Evolutionary conservation across 1,284 basidiomycete genomes (phyloP), one percentile per base, ranked within the genome.

Genomic region (Leucoagaricus sp.): DNA sequence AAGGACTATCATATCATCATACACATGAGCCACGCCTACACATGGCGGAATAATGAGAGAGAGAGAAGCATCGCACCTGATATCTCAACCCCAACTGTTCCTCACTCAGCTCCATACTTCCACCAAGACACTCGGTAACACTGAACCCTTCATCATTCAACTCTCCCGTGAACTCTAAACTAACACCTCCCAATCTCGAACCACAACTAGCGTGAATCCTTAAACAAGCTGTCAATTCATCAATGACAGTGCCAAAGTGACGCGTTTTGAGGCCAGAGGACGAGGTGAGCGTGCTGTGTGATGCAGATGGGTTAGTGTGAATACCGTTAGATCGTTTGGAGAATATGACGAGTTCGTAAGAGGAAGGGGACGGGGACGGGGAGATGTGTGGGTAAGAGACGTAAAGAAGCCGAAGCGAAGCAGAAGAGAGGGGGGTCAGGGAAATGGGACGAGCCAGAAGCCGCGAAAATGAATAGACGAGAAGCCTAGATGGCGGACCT

Each of bases 81-180:
- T 92, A 91, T 58, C 91, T 73, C 67, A 91, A 70, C 19, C 82
- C 83, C 29, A 93, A 76, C 68, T 93, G 75, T 52, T 89, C 84
- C 69, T 93, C 88, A 42, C 75, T 78, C 36, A 93, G 74, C 66
- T 89, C 86, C 90, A 92, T 93, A 64, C 89, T 92, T 7, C 90
- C 90, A 15, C 89, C 89, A 6, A 91, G 72, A 67, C 89, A 92
- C 67, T 93, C 91, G 0, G 91, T 93, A 10, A 99, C 96, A 61
- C 91, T 94, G 72, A 90, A 95, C 1, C 96, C 96, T 55, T 96
- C 88, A 8, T 93, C 91, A 61, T 93, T 94, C 53, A 97, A 78
- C 70, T 99, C 96, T 15, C 96, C 96, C 0, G 96, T 99, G 68
- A 99, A 89, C 74, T 99, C 96, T 41, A 99, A 85, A 69, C 94